Percentiles rank a stretch among this genome's conserved stretches.
phyloP scores from a whole-genome alignment of 345 rosid species.

The Populus euphratica region DNA sequence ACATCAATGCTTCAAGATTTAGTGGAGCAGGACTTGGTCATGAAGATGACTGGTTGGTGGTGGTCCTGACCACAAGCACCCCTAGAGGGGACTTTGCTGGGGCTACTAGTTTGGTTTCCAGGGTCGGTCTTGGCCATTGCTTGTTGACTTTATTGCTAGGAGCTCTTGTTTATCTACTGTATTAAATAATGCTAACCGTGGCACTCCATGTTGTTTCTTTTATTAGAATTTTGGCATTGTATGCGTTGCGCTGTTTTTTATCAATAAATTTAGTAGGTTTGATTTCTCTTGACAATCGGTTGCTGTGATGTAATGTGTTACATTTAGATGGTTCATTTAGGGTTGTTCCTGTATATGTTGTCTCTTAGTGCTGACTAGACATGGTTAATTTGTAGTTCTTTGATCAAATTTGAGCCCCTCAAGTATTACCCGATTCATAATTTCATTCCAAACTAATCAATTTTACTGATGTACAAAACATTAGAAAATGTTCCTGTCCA shows the following conservation, averaged over 20 bases:
- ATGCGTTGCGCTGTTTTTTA: not conserved
- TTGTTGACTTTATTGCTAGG: conserved; percentile 13
- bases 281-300: not conserved
- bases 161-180: conserved; percentile 8
- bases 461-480: too few species aligned
- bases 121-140: conserved; percentile 12
- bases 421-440: too few species aligned
- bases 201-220: not conserved
- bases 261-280: not conserved
- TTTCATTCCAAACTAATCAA: too few species aligned
- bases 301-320: not conserved
- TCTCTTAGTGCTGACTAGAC: too few species aligned
- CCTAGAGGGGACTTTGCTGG: conserved; percentile 48
- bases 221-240: not conserved
- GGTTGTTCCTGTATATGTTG: not conserved
- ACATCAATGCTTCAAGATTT: conserved; percentile 54
- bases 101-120: conserved; percentile 8
- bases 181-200: not conserved
- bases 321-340: not conserved
- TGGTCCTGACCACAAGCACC: conserved; percentile 45
- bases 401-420: not conserved
- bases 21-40: conserved; percentile 63
- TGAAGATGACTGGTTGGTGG: conserved; percentile 77
- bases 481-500: too few species aligned
- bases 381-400: not conserved